Evolutionary conservation across 2,329 filamentous ascomycete genomes (phyloP).

Genomic region (Fusarium decemcellulare): DNA sequence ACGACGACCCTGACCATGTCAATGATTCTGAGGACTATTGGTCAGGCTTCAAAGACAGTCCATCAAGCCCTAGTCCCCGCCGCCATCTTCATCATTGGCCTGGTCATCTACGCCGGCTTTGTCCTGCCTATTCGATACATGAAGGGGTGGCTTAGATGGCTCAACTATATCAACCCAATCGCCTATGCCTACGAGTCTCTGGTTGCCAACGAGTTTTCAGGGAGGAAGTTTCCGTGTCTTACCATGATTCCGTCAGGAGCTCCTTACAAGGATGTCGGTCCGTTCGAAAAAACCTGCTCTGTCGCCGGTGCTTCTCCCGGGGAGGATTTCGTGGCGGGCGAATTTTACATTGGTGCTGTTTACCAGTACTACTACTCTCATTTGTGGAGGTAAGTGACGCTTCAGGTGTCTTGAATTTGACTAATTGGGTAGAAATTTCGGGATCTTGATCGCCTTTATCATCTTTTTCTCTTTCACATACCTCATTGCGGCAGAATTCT

Average conservation of each 20-base stretch:
- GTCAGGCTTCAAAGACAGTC: slow-evolving; percentile 23
- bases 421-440: slow-evolving; percentile 36
- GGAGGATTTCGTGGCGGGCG: slow-evolving; percentile 20
- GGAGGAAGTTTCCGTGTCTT: slow-evolving; percentile 17
- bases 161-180: slow-evolving; percentile 74
- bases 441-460: slow-evolving; percentile 34
- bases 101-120: slow-evolving; percentile 65
- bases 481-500: slow-evolving; percentile 16
- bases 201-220: slow-evolving; percentile 33
- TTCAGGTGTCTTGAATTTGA: neutral
- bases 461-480: slow-evolving; percentile 32
- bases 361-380: slow-evolving; percentile 68
- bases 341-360: slow-evolving; percentile 28
- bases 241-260: slow-evolving; percentile 1
- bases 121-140: slow-evolving; percentile 45
- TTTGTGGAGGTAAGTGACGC: slow-evolving; percentile 60
- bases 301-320: slow-evolving; percentile 32
- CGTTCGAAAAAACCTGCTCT: slow-evolving; percentile 10
- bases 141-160: slow-evolving; percentile 63
- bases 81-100: slow-evolving; percentile 28
- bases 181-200: slow-evolving; percentile 60
- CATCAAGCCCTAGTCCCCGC: slow-evolving; percentile 26
- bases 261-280: neutral
- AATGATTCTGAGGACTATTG: slow-evolving; percentile 65
- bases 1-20: slow-evolving; percentile 72